Conservation (phyloP, 2,329 filamentous ascomycete genomes). For the Colletotrichum horii region DNA sequence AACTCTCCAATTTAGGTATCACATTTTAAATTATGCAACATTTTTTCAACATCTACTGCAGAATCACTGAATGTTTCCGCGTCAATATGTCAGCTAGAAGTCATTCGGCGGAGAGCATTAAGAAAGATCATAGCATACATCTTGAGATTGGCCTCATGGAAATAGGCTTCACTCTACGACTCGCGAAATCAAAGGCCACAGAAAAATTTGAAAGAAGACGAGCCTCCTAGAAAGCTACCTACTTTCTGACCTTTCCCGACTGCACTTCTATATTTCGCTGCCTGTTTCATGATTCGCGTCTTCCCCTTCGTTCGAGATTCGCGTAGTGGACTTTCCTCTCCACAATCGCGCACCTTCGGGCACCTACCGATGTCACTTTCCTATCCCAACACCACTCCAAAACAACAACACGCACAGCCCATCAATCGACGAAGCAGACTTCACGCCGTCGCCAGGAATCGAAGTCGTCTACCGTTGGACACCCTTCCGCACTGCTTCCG, state of each 20-base stretch:
- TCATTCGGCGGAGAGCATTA: too few relatives aligned
- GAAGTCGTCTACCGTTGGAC: neutral
- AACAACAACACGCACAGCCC: neutral
- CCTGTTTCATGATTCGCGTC: neutral
- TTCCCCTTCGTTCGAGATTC: neutral
- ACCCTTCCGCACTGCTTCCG: neutral
- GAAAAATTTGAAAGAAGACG: neutral
- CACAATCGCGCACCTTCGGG: neutral
- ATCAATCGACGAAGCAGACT: accelerated
- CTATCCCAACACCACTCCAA: accelerated
- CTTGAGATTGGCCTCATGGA: accelerated
- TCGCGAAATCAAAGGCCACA: accelerated
- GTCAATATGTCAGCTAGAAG: neutral
- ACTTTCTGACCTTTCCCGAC: neutral
- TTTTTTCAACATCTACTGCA: too few relatives aligned
- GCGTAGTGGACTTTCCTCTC: neutral
- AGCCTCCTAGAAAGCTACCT: neutral
- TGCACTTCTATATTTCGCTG: neutral
- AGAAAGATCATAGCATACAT: neutral
- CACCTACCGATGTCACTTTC: neutral
- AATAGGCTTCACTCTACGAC: accelerated
- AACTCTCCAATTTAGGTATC: neutral
- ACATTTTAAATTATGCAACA: too few relatives aligned
- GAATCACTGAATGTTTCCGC: too few relatives aligned
- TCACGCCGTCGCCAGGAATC: neutral